Base-by-base conservation (phyloP, 2,329 filamentous ascomycete species). In the Diaporthe ilicicola region DNA sequence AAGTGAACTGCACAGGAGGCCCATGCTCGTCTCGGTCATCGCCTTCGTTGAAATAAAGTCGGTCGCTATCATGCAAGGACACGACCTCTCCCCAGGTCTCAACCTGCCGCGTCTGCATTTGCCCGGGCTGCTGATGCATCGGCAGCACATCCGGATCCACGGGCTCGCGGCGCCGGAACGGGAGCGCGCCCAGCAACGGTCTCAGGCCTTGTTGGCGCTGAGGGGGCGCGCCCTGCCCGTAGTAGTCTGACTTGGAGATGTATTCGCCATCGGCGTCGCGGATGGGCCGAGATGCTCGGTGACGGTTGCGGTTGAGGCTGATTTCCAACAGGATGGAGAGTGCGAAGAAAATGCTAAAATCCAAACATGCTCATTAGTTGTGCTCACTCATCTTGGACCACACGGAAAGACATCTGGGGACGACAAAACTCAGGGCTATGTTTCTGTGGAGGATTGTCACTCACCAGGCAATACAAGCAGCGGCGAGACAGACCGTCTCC, bases 401-500 rank as follows among this genome's bases (percentile, higher is more conserved):
- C 10, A 7, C 4, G 27, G 12, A 15, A 37, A 12, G 3, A 22
- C 3, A 15, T n/a, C n/a, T n/a, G n/a, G n/a, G n/a, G n/a, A n/a
- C n/a, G n/a, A n/a, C n/a, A n/a, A n/a, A n/a, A n/a, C n/a, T n/a
- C n/a, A n/a, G n/a, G n/a, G n/a, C 7, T 3, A 22, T 62, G 37
- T 59, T 3, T 37, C 6, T 10, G 19, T 1, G 7, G 32, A 27
- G 8, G 10, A 8, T 22, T 15, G 24, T 42, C 44, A 84, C 86
- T 84, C 81, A 91, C 86, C 87, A 87, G 78, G 83, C 89, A 73
- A 90, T 85, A 71, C 93, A 88, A 8, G 91, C 81, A 51, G 92
- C 88, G 1, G 90, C 89, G 75, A 93, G 92, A 66, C 81, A 83
- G 51, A 86, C 90, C 67, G 88, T 91, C 79, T 93, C 88, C 70